Conservation (phyloP, 2,329 filamentous ascomycete species). For the Aureobasidium sp. region DNA sequence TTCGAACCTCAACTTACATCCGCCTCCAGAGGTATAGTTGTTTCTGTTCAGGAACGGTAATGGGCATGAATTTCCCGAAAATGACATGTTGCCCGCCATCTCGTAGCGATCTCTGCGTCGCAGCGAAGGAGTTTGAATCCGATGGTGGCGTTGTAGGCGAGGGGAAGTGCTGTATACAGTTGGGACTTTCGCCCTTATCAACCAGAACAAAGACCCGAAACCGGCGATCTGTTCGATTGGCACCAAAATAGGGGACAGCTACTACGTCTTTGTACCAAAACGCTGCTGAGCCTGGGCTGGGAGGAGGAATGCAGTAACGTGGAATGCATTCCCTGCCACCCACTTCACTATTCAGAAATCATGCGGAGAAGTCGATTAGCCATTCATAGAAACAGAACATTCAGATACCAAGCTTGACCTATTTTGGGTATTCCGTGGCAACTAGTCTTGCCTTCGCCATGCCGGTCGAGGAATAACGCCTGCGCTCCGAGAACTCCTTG, state of each 20-base stretch:
- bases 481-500: constrained; percentile 11
- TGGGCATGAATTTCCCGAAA: constrained; percentile 14
- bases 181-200: background rate
- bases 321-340: constrained; percentile 8
- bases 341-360: background rate
- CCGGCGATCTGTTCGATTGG: background rate
- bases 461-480: background rate
- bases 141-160: background rate
- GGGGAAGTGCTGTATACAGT: background rate
- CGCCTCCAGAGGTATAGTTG: constrained; percentile 16
- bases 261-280: background rate
- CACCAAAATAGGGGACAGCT: background rate
- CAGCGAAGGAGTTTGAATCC: background rate
- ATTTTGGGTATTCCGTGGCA: constrained; percentile 12
- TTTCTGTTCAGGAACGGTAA: constrained; percentile 17
- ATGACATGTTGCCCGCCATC: constrained; percentile 3
- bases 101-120: background rate
- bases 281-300: background rate
- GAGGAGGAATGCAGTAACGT: background rate
- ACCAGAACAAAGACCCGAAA: constrained; percentile 8
- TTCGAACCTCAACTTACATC: background rate
- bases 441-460: constrained; percentile 9
- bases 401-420: constrained; percentile 8
- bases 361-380: background rate
- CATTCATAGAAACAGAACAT: constrained; percentile 3